Evolutionary conservation across 2,329 filamentous ascomycete genomes (phyloP).

Genomic region (Blastomyces silverae): DNA sequence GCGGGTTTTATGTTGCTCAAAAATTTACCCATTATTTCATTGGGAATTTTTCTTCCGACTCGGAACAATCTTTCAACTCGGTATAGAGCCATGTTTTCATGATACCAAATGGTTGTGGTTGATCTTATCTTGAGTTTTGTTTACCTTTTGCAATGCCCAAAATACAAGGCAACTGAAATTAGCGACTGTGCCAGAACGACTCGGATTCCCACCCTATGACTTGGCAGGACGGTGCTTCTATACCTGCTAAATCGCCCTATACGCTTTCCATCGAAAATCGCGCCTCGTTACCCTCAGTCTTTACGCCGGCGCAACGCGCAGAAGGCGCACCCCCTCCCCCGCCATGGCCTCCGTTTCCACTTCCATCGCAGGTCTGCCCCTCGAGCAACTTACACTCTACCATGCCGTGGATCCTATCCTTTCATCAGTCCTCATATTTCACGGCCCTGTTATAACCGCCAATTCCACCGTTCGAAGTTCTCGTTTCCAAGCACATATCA

Average conservation of each 20-base stretch:
- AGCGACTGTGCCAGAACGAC: neutral
- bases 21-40: neutral
- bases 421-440: constrained; percentile 79
- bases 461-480: constrained; percentile 84
- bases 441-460: constrained; percentile 81
- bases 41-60: constrained; percentile 1
- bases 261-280: constrained; percentile 1
- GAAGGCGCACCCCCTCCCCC: constrained; percentile 13
- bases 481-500: constrained; percentile 88
- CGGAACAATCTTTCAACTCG: neutral
- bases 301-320: constrained; percentile 8
- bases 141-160: constrained; percentile 8
- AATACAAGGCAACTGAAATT: neutral
- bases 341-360: constrained; percentile 78
- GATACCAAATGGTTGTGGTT: neutral
- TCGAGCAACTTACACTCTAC: constrained; percentile 79
- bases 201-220: neutral
- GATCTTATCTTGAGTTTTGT: constrained; percentile 6
- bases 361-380: constrained; percentile 66
- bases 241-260: neutral
- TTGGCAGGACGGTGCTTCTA: constrained; percentile 1
- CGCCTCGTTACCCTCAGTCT: neutral
- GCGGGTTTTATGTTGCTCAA: neutral
- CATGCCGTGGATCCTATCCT: constrained; percentile 76
- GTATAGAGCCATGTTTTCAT: neutral